Conservation (phyloP, 1,139 yeast species). For the Hyphopichia pseudoburtonii region DNA sequence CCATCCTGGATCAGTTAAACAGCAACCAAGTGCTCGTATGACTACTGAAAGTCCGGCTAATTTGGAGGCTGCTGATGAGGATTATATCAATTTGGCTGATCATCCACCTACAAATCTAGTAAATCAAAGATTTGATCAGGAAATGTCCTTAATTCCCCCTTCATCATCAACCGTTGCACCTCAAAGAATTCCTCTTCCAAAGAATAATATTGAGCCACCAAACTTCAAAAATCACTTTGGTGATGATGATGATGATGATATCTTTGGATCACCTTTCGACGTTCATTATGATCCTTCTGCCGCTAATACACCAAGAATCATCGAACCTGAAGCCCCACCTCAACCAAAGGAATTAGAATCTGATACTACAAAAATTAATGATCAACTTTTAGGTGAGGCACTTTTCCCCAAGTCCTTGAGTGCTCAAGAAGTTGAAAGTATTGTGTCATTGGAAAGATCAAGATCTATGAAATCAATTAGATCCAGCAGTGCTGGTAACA, state of each 20-base stretch:
- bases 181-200: conserved; percentile 3
- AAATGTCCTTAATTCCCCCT: conserved; percentile 24
- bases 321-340: conserved; percentile 2
- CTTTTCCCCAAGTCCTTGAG: conserved; percentile 70
- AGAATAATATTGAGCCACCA: conserved; percentile 9
- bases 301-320: conserved; percentile 6
- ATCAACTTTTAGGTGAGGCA: conserved; percentile 54
- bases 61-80: conserved; percentile 14
- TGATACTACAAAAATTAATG: conserved; percentile 2
- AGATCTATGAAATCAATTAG: conserved; percentile 56
- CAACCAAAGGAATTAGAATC: conserved; percentile 2
- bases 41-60: conserved; percentile 5
- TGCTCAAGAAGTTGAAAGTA: conserved; percentile 69
- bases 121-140: conserved; percentile 27
- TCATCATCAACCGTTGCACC: conserved; percentile 10
- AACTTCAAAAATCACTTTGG: background rate
- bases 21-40: background rate
- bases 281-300: conserved; percentile 18
- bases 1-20: background rate
- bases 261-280: conserved; percentile 38
- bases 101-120: conserved; percentile 29
- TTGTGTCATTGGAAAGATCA: conserved; percentile 69
- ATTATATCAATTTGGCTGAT: conserved; percentile 21
- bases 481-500: conserved; percentile 22
- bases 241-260: conserved; percentile 3